A percentile compares a stretch with the other conserved stretches of the same genome.
Conservation (phyloP, 257 asterid species). For the Scutellaria barbata region DNA sequence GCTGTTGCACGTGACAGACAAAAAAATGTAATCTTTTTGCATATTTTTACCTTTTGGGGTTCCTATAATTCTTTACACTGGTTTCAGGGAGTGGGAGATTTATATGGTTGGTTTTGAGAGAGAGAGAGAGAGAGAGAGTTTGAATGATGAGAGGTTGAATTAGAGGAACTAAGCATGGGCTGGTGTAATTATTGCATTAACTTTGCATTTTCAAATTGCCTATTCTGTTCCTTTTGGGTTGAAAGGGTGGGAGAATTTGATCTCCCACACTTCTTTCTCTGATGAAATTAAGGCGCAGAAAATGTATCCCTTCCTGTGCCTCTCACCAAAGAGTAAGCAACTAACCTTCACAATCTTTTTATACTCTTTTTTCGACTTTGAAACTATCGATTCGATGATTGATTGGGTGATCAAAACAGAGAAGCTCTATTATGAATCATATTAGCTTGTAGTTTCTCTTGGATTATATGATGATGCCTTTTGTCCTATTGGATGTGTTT, state of each 20-base stretch:
- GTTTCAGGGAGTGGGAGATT: conserved; percentile 25
- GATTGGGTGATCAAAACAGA: conserved; percentile 4
- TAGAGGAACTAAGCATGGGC: conserved; percentile 67
- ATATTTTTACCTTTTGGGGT: conserved; percentile 27
- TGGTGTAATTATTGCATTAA: conserved; percentile 55
- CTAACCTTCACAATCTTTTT: conserved; percentile 13
- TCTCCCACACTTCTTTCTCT: conserved; percentile 41
- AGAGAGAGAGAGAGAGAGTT: conserved; percentile 28
- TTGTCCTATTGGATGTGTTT: conserved; percentile 14
- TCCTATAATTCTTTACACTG: conserved; percentile 28
- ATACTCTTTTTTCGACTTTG: not conserved
- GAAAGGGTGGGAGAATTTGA: conserved; percentile 41
- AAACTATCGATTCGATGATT: conserved; percentile 2
- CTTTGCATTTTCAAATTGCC: conserved; percentile 46
- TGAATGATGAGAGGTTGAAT: conserved; percentile 68
- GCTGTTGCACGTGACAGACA: conserved; percentile 40
- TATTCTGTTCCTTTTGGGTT: conserved; percentile 40
- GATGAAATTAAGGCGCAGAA: conserved; percentile 76
- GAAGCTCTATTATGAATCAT: not conserved
- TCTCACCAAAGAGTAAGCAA: conserved; percentile 67
- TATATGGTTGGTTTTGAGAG: conserved; percentile 13
- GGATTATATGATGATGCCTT: not conserved
- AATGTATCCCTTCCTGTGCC: conserved; percentile 79
- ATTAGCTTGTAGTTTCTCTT: conserved; percentile 17
- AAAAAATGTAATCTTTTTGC: conserved; percentile 21